Evolutionary conservation across 2,329 filamentous ascomycete genomes (phyloP), one percentile per base, ranked within the genome.

Genomic region (Talaromyces sp.): DNA sequence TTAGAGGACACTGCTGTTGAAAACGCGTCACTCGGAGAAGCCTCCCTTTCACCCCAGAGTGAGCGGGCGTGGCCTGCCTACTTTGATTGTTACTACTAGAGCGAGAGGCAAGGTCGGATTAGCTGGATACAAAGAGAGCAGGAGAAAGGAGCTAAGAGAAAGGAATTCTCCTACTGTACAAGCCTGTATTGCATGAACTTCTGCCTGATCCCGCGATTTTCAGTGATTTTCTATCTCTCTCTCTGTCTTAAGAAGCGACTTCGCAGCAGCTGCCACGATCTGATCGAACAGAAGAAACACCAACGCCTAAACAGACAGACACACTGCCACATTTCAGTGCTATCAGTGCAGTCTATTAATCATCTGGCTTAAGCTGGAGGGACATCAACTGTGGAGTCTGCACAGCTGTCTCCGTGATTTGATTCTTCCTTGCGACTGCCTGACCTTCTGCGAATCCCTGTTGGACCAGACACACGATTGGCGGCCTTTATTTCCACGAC

Each of bases 401-500:
- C 35, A 19, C 45, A 17, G 35, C 54, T 39, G 43, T 48, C 36
- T 31, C 21, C 15, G 17, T 57, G 33, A 21, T n/a, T n/a, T 33
- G 28, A 57, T 33, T 53, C 31, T 25, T 58, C 28, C 39, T 37
- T 33, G 43, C 52, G 46, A 52, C 56, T 53, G 40, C 56, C 51
- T 31, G 48, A 53, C 40, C 45, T 51, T 21, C 9, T 10, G 25
- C 15, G 19, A 39, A 25, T 25, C 31, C 28, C 31, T 40, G 36
- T n/a, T 33, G 25, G 13, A 54, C 28, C 28, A 25, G 41, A 59
- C 17, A 54, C 31, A 46, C 43, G 45, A 48, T 33, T 33, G 45
- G 51, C 39, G 17, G 41, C 22, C 28, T 45, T 53, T 60, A 60
- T 60, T 60, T 55, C 58, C 58, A 60, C 58, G 58, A 39, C 35